Percentiles rank a stretch among this genome's conserved stretches.
These are phyloP conservation scores for Berkeleyomyces rouxiae DNA, from an alignment of 2,329 filamentous ascomycete species.

Conservation along the genomic window DNA sequence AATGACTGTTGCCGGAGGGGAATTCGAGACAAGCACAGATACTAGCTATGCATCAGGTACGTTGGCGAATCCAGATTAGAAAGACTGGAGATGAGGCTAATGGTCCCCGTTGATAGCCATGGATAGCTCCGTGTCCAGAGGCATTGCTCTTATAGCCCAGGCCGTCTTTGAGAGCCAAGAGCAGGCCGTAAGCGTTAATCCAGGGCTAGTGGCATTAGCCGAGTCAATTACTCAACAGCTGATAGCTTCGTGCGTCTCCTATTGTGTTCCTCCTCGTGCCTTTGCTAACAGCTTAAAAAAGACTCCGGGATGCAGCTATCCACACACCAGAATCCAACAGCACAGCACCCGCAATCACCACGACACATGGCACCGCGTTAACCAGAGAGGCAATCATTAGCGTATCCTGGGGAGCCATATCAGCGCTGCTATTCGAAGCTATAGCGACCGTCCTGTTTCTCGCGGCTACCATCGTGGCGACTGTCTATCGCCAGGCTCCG, in stretches of 20 bases:
- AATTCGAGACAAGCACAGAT: conserved; percentile 9
- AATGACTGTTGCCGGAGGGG: background rate
- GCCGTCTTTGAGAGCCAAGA: conserved; percentile 10
- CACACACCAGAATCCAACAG: background rate
- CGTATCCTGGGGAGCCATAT: conserved; percentile 18
- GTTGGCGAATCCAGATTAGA: no score
- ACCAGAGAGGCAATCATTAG: conserved; percentile 15
- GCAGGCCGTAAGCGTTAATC: background rate
- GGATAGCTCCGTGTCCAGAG: background rate
- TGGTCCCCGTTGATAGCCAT: background rate
- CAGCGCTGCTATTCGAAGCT: conserved; percentile 17
- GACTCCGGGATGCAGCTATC: conserved; percentile 1
- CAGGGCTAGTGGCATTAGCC: conserved; percentile 12
- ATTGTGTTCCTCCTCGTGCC: background rate
- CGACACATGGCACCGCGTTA: conserved; percentile 15
- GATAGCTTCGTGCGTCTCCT: conserved; percentile 17
- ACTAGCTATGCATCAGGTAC: background rate
- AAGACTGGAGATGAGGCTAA: background rate
- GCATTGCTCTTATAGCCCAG: background rate
- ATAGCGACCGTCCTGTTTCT: conserved; percentile 16
- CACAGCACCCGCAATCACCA: conserved; percentile 4
- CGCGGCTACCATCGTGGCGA: conserved; percentile 17
- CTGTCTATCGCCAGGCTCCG: conserved; percentile 15
- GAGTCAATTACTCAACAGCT: conserved; percentile 17
- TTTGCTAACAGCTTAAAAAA: background rate